Evolutionary conservation across 1,284 basidiomycete genomes (phyloP), one percentile per base, ranked within the genome.

Genomic region (Pascua sp.): DNA sequence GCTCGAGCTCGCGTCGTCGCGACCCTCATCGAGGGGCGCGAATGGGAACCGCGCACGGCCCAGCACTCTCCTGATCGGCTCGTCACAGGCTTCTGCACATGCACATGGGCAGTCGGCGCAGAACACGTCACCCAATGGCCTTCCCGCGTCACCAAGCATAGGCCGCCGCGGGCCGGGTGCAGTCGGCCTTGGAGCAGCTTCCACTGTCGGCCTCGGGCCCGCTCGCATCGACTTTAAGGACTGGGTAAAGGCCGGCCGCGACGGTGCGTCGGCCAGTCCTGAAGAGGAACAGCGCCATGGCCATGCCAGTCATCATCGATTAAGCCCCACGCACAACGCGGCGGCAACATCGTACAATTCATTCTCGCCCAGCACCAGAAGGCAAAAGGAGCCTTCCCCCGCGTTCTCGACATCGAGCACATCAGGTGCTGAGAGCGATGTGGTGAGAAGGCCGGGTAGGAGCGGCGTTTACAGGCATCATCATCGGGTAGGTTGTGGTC

Each of bases 201-300:
- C 24, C 9, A 43, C 44, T 10, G 57, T 62, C 9, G 61, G 61
- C 5, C 49, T 62, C 16, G 61, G 61, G 12, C 57, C 57, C 11
- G 55, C 54, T 18, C 61, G 57, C n/a, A 58, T 62, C n/a, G 61
- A 62, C 47, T 62, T 62, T 32, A 62, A 62, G 44, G 61, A 62
- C 55, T 62, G 61, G 61, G 57, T 62, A 49, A 62, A 59, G 55
- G 61, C 61, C 16, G 61, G 61, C 5, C 61, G 57, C 32, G 55
- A 56, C 47, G 44, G 40, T 17, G 53, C 16, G 40, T 32, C 15
- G 42, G 45, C 13, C 24, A 32, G 24, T 32, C 24, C 24, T 32
- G 24, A 32, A 32, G 24, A 32, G 24, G 46, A 38, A 5, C 46
- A 47, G 15, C 13, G 10, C 4, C 11, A 49, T 16, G 24, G 24